These are phyloP conservation scores for Penicillium ucsense DNA, from an alignment of 495 filamentous ascomycete genomes.

Conservation along the genomic window DNA sequence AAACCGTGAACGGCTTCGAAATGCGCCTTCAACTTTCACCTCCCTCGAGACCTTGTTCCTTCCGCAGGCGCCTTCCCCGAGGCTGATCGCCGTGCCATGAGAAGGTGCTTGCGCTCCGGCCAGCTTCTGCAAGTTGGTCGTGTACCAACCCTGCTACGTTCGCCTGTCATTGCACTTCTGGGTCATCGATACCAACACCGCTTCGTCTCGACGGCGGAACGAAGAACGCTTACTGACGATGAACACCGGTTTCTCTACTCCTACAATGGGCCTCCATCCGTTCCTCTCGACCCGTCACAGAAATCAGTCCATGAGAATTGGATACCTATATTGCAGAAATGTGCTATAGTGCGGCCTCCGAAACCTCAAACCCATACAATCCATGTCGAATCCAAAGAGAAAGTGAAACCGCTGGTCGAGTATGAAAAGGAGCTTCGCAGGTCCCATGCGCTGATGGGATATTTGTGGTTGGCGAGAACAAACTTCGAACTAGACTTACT, in stretches of 20 bases:
- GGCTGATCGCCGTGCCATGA: constrained; percentile 35
- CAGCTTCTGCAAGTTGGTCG: constrained; percentile 28
- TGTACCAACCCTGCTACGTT: constrained; percentile 10
- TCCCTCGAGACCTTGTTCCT: constrained; percentile 28
- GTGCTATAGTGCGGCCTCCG: constrained; percentile 17
- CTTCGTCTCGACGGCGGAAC: not conserved
- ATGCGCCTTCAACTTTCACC: constrained; percentile 25
- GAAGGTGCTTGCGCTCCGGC: constrained; percentile 30
- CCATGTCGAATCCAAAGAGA: constrained; percentile 9
- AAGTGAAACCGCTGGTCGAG: constrained; percentile 7
- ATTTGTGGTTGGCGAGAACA: constrained; percentile 19
- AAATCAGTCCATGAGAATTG: constrained; percentile 22
- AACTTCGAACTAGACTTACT: constrained; percentile 25
- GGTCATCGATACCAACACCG: constrained; percentile 1
- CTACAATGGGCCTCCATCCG: constrained; percentile 9
- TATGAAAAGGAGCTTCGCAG: constrained; percentile 12
- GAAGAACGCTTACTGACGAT: constrained; percentile 1
- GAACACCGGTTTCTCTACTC: constrained; percentile 5
- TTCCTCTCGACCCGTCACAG: constrained; percentile 6
- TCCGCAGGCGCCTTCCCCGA: constrained; percentile 20
- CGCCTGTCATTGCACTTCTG: constrained; percentile 2
- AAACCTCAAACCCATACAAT: not conserved
- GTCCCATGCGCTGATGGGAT: constrained; percentile 13
- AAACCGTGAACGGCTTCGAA: constrained; percentile 19
- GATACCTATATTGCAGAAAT: constrained; percentile 34